Evolutionary conservation across 2,329 filamentous ascomycete species (phyloP), one percentile per base, ranked within the genome.

Genomic region (Stemphylium lycopersici): DNA sequence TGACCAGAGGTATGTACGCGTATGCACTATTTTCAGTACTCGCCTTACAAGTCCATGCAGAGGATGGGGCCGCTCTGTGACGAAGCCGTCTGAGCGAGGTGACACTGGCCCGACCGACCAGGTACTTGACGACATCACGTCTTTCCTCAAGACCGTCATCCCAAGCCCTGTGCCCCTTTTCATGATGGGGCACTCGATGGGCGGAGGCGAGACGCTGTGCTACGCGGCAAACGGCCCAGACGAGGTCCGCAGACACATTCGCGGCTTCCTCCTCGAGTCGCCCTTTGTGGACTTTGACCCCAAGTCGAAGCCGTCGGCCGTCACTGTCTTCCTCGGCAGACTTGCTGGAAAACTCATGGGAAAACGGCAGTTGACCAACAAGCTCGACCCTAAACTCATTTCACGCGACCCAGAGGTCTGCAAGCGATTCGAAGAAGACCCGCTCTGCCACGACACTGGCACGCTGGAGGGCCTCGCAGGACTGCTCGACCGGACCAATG

Each of bases 141-240:
- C 87, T 38, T 91, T 97, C 72, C 80, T 95, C 62, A 80, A 80
- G 55, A 78, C 79, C 29, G 83, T 88, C 58, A 77, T 87, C 4
- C 81, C 81, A 8, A 72, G 76, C 36, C 63, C 72, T 8, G 57
- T 76, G 2, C 91, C 91, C 0, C 70, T 96, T 13, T 97, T 96
- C 76, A 82, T 97, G 16, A 86, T 95, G 80, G 93, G 93, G 48
- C 91, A 96, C 76, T 92, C 88, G 18, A 96, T 96, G 91, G 93
- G 93, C 61, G 93, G 93, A 55, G 90, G 87, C 20, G 84, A 96
- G 75, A 84, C 87, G 5, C 78, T 96, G 7, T 86, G 84, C 38
- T 87, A 85, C 63, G 78, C 77, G 56, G 74, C 76, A 26, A 69
- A 69, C 39, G 80, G 77, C 16, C 80, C 78, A 4, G 60, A 63